A percentile compares a stretch with the other conserved stretches of the same genome.
phyloP scores from a whole-genome alignment of 305 asterid genomes.

The Plantago lanceolata region DNA sequence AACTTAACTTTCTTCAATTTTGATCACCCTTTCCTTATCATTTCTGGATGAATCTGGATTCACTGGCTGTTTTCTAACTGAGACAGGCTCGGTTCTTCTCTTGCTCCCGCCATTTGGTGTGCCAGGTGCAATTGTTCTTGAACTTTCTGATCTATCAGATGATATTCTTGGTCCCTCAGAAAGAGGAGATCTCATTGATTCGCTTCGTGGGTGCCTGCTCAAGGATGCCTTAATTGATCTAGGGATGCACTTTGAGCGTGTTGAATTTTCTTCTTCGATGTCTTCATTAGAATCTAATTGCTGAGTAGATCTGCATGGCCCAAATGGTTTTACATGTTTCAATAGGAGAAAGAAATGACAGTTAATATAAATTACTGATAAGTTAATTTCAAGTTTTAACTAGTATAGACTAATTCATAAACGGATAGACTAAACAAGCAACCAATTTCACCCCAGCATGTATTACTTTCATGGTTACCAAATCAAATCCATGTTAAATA shows the following conservation, averaged over 20 bases:
- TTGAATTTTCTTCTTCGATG: conserved; percentile 43
- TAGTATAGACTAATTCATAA: too few relatives aligned
- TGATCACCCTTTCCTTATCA: conserved; percentile 53
- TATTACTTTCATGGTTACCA: too few relatives aligned
- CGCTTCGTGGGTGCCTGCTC: conserved; percentile 73
- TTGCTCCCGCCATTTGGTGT: conserved; percentile 69
- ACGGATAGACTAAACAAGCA: too few relatives aligned
- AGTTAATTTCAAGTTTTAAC: background rate
- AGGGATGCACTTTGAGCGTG: conserved; percentile 75
- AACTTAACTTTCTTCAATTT: conserved; percentile 92
- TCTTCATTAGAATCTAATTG: conserved; percentile 51
- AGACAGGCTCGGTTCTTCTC: conserved; percentile 57
- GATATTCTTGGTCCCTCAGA: conserved; percentile 85
- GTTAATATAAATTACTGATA: background rate
- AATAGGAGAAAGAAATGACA: conserved; percentile 4
- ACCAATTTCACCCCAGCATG: too few relatives aligned
- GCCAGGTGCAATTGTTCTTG: conserved; percentile 48
- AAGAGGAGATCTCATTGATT: conserved; percentile 82
- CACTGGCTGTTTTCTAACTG: conserved; percentile 31
- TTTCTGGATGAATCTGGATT: conserved; percentile 43
- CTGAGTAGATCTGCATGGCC: conserved; percentile 48
- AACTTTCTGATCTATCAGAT: conserved; percentile 52
- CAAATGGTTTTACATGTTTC: conserved; percentile 14
- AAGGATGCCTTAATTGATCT: conserved; percentile 65
- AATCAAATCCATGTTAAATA: too few relatives aligned